Conservation (phyloP, 345 rosid species). For the Raphanus raphanistrum region DNA sequence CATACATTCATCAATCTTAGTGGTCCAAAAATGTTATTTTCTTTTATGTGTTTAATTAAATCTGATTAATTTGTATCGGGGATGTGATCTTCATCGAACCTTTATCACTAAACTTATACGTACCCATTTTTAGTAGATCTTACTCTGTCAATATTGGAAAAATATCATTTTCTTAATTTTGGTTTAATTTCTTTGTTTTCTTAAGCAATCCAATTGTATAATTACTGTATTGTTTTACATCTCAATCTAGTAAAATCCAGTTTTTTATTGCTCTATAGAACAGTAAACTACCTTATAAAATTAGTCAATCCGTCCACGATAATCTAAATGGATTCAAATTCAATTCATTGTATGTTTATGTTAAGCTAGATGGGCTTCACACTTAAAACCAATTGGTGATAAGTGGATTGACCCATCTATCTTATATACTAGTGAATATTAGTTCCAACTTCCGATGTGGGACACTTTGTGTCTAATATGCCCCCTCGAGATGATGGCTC, state of each 20-base stretch:
- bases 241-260: neutral
- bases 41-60: neutral
- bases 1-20: neutral
- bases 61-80: neutral
- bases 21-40: neutral
- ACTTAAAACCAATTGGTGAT: no score
- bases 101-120: neutral
- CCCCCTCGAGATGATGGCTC: no score
- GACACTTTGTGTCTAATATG: no score
- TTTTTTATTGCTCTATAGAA: neutral
- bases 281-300: neutral
- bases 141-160: neutral
- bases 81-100: neutral
- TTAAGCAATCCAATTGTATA: slow-evolving; percentile 1
- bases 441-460: no score
- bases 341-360: neutral
- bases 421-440: no score
- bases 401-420: no score
- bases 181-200: neutral
- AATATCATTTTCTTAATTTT: neutral
- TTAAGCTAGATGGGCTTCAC: no score
- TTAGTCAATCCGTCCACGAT: neutral
- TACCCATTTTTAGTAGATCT: neutral
- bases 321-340: neutral
- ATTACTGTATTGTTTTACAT: neutral